These are phyloP conservation scores for Crithidia expoeki DNA, from an alignment of 208 protist genomes.

Conservation along the genomic window DNA sequence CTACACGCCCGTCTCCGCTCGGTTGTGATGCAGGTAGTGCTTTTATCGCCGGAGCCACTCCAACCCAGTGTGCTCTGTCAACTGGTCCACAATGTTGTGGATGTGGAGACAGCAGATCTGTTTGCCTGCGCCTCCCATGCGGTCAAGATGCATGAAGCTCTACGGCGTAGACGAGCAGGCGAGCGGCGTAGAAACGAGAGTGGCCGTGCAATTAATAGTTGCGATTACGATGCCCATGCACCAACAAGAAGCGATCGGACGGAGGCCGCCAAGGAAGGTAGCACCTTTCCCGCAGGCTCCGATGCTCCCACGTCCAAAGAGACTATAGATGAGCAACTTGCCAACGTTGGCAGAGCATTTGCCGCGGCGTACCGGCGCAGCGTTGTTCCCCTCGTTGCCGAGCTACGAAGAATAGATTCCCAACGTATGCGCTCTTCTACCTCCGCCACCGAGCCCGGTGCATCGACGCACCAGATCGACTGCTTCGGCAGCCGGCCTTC, in stretches of 20 bases:
- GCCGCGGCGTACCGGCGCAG: constrained; percentile 9
- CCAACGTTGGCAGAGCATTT: neutral
- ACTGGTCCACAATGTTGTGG: constrained; percentile 10
- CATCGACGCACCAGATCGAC: neutral
- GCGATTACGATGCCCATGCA: neutral
- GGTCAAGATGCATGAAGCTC: constrained; percentile 7
- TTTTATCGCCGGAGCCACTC: constrained; percentile 50
- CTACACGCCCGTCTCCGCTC: constrained; percentile 45
- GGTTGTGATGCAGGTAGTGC: constrained; percentile 43
- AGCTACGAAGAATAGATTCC: neutral
- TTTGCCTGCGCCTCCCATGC: constrained; percentile 27
- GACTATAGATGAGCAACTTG: constrained; percentile 1
- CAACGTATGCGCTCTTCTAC: neutral
- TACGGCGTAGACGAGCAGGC: too few species aligned
- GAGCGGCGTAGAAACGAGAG: neutral
- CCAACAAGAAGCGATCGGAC: too few species aligned
- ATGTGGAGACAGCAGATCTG: constrained; percentile 24
- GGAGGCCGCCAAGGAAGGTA: too few species aligned
- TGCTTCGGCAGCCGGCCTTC: too few species aligned
- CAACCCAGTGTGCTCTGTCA: constrained; percentile 28
- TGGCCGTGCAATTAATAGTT: neutral
- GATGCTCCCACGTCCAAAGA: too few species aligned
- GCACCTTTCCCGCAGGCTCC: neutral
- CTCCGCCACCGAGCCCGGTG: neutral
- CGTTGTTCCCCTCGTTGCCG: constrained; percentile 19